Conservation (phyloP, 164 flowering plant genomes). For the Tetrastigma voinierianum region DNA sequence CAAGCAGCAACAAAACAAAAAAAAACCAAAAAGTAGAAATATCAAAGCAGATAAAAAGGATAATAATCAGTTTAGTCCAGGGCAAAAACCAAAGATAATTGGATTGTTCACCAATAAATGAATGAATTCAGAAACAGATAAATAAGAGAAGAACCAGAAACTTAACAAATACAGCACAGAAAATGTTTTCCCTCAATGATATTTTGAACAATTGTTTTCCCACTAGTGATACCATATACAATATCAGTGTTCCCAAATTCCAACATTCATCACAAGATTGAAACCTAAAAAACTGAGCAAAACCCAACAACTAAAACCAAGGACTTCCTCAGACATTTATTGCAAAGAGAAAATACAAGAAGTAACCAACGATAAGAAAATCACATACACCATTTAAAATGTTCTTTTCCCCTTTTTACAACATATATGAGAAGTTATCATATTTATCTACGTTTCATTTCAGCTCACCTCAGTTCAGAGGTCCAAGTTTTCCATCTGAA, state of each 20-base stretch:
- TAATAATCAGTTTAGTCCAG: too few species aligned
- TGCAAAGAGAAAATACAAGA: not conserved
- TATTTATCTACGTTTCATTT: not conserved
- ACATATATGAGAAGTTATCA: constrained; percentile 6
- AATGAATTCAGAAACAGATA: too few species aligned
- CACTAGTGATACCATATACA: too few species aligned
- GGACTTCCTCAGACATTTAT: constrained; percentile 2
- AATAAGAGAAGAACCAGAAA: too few species aligned
- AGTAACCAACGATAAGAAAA: not conserved
- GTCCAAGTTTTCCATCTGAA: constrained; percentile 89
- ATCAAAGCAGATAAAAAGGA: too few species aligned
- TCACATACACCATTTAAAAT: constrained; percentile 1
- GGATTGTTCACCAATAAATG: too few species aligned
- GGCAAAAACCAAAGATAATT: too few species aligned
- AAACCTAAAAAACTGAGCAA: not conserved
- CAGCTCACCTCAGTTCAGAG: constrained; percentile 18
- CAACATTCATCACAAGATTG: not conserved
- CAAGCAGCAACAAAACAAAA: too few species aligned
- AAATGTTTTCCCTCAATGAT: too few species aligned
- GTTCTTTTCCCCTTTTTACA: not conserved
- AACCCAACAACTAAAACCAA: not conserved
- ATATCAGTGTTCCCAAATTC: not conserved
- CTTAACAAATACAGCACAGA: too few species aligned
- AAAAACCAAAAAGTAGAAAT: too few species aligned
- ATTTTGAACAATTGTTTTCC: too few species aligned